A percentile compares a stretch with the other conserved stretches of the same genome.
phyloP scores from a whole-genome alignment of 1,139 yeast species.

The Barnettozyma hawaiiensis region DNA sequence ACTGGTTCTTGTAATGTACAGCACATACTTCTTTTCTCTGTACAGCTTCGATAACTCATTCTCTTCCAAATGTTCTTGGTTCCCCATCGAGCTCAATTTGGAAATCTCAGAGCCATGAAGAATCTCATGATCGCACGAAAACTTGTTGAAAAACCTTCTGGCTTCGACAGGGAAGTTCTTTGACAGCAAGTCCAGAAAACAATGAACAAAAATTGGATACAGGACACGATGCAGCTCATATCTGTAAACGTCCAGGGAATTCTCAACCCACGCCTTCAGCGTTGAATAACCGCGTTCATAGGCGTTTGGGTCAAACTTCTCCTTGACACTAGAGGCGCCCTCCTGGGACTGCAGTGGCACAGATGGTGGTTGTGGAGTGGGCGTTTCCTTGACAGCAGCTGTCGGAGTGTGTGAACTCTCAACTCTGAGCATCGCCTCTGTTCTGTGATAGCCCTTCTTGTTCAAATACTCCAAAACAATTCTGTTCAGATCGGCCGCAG shows the following conservation, averaged over 20 bases:
- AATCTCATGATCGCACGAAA: slow-evolving; percentile 65
- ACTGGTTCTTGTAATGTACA: slow-evolving; percentile 78
- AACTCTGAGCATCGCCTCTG: slow-evolving; percentile 89
- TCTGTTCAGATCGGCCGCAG: slow-evolving; percentile 79
- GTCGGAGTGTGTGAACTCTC: slow-evolving; percentile 75
- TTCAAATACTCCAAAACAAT: slow-evolving; percentile 88
- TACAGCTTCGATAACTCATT: slow-evolving; percentile 76
- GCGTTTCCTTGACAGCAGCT: slow-evolving; percentile 28
- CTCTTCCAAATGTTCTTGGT: slow-evolving; percentile 76
- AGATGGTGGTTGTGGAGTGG: slow-evolving; percentile 27
- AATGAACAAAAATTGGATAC: slow-evolving; percentile 87
- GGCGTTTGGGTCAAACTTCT: slow-evolving; percentile 54
- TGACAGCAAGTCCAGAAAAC: slow-evolving; percentile 71
- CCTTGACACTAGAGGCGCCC: slow-evolving; percentile 30
- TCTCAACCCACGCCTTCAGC: slow-evolving; percentile 84
- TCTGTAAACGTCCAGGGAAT: slow-evolving; percentile 85
- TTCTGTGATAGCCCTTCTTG: slow-evolving; percentile 89
- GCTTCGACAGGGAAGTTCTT: slow-evolving; percentile 59
- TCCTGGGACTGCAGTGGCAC: not conserved
- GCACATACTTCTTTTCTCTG: slow-evolving; percentile 64
- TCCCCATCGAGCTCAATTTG: slow-evolving; percentile 64
- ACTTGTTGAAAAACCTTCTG: slow-evolving; percentile 68
- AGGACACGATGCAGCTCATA: slow-evolving; percentile 80
- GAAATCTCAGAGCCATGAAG: slow-evolving; percentile 76
- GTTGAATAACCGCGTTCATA: slow-evolving; percentile 75